These are phyloP conservation scores for Salvia rosmarinus DNA, from an alignment of 257 asterid genomes.

Conservation along the genomic window DNA sequence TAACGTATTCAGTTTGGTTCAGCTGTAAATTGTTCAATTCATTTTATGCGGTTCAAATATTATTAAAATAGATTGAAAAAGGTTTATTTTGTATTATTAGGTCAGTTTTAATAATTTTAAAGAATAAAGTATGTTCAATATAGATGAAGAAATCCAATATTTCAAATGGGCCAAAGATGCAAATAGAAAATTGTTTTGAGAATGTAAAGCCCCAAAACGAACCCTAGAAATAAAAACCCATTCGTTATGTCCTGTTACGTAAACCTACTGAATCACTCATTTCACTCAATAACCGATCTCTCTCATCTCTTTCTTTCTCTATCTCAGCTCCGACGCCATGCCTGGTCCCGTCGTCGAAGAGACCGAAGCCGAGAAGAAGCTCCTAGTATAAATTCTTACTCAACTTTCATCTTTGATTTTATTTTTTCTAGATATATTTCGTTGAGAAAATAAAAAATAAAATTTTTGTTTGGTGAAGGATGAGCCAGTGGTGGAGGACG, in stretches of 20 bases:
- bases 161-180: too few relatives aligned
- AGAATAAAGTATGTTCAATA: too few relatives aligned
- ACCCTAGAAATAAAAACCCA: conserved; percentile 8
- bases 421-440: background rate
- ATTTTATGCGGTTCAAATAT: too few relatives aligned
- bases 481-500: conserved; percentile 79
- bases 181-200: too few relatives aligned
- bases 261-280: conserved; percentile 24
- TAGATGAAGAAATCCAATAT: too few relatives aligned
- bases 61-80: background rate
- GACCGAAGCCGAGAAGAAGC: conserved; percentile 49
- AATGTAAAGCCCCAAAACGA: too few relatives aligned
- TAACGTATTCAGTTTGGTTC: too few relatives aligned
- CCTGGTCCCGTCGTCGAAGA: conserved; percentile 85
- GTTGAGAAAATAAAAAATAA: background rate
- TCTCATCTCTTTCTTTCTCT: conserved; percentile 10
- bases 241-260: conserved; percentile 21
- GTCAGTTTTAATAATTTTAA: too few relatives aligned
- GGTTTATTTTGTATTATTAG: too few relatives aligned
- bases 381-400: conserved; percentile 38
- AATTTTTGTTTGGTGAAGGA: conserved; percentile 34
- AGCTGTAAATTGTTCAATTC: too few relatives aligned
- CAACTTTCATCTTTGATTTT: background rate
- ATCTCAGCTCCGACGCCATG: conserved; percentile 43
- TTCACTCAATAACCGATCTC: conserved; percentile 29